phyloP scores from a whole-genome alignment of 352 stramenopile species.

The Phytophthora pistaciae region DNA sequence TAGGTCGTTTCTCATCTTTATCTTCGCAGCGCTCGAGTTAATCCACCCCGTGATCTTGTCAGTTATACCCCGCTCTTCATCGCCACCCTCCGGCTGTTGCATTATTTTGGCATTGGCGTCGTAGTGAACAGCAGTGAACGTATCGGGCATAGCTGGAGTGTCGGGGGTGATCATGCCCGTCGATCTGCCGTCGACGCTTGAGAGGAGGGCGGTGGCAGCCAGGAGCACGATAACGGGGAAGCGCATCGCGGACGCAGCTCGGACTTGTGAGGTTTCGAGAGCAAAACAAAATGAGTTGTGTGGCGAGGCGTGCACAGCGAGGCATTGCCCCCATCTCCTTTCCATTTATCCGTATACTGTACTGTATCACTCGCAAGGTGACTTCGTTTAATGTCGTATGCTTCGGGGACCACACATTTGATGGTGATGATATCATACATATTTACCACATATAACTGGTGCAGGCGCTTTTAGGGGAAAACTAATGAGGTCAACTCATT shows the following conservation, averaged over 20 bases:
- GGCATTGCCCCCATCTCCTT: no score
- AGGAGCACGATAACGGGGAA: not conserved
- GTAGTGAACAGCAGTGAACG: not conserved
- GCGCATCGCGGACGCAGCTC: not conserved
- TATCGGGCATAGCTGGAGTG: not conserved
- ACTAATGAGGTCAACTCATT: no score
- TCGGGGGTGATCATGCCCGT: not conserved
- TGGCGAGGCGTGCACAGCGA: no score
- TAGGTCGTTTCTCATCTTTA: not conserved
- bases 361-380: no score
- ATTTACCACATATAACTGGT: no score
- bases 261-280: no score
- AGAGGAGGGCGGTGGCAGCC: not conserved
- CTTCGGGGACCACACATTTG: no score
- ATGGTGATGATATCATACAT: no score
- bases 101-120: not conserved
- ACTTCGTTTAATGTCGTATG: no score
- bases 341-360: no score
- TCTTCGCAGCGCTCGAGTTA: not conserved
- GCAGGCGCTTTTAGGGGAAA: no score
- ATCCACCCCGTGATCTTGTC: not conserved
- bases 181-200: not conserved
- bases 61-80: not conserved
- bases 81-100: not conserved
- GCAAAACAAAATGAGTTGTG: no score